Evolutionary conservation across 768 basidiomycete species (phyloP), one percentile per base, ranked within the genome.

Genomic region (Phallus indusiatus): DNA sequence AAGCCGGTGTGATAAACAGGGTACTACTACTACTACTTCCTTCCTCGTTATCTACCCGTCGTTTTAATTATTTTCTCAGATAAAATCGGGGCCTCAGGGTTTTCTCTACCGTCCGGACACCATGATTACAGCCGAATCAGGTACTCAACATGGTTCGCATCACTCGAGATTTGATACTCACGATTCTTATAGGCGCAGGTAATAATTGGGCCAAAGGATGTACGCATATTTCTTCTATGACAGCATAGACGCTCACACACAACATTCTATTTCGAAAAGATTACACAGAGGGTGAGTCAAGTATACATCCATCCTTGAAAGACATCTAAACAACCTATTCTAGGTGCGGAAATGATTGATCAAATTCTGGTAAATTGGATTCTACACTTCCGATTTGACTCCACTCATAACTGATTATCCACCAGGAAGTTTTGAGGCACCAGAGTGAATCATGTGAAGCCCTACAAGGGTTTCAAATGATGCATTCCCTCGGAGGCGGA

Each of bases 191-290:
- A 59, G 57, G 83, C 53, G 85, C 93, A 0, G 94, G 93, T 17
- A 96, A 97, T 66, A 95, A 94, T 63, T 96, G 91, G 89, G 93
- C 92, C 16, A 95, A 96, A 74, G 91, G 90, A 79, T 90, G 89
- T 90, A 65, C 73, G 86, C 73, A 55, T 54, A 55, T 47, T 16
- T 37, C 18, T 12, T 35, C 24, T 1, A 28, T n/a, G n/a, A 34
- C 18, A 47, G 33, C n/a, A n/a, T n/a, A n/a, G 42, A 7, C 14
- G 16, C 14, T 49, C 28, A 54, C 3, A 36, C n/a, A 17, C 21
- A 54, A n/a, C 42, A 59, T 21, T 55, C 61, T 53, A 59, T 53
- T 53, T 53, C n/a, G 33, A 36, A n/a, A 60, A 90, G 88, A 83
- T 71, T 95, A 94, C 67, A 95, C 92, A 1, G 94, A 94, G 75